Evolutionary conservation across 176 grass and related monocot species (phyloP).

Genomic region (Aegilops umbellulata): DNA sequence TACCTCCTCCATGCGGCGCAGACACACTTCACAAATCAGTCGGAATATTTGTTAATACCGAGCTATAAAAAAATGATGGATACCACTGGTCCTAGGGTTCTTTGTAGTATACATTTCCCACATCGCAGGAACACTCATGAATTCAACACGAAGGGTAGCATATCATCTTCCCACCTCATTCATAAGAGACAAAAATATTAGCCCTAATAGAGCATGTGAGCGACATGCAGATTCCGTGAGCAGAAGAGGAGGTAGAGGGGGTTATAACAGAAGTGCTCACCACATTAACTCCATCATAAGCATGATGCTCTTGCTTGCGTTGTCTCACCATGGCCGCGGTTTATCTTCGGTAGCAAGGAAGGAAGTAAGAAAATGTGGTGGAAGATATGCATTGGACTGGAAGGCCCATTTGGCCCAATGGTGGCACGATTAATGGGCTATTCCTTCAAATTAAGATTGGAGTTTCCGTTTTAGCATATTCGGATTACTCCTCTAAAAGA

Average conservation of each 20-base stretch:
- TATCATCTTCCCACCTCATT: not conserved
- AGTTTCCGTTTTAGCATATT: not conserved
- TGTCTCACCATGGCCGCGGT: not conserved
- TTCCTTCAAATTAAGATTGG: not conserved
- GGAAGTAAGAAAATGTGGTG: not conserved
- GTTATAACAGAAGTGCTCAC: not conserved
- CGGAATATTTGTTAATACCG: not conserved
- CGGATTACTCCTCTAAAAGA: not conserved
- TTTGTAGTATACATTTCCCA: not conserved
- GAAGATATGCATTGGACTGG: not conserved
- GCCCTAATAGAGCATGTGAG: not conserved
- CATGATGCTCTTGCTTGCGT: not conserved
- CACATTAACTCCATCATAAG: not conserved
- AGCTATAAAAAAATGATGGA: not conserved
- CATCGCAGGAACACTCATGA: not conserved
- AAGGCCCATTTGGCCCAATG: not conserved
- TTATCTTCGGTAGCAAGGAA: not conserved
- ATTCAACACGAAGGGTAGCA: not conserved
- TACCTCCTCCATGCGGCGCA: not conserved
- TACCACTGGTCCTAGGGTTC: not conserved
- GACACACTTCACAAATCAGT: not conserved
- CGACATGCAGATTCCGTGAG: not conserved
- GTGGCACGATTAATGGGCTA: not conserved
- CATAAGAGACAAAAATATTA: not conserved
- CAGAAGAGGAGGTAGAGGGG: not conserved